phyloP scores from a whole-genome alignment of 2,329 filamentous ascomycete genomes.

The Tolypocladium nubicola region DNA sequence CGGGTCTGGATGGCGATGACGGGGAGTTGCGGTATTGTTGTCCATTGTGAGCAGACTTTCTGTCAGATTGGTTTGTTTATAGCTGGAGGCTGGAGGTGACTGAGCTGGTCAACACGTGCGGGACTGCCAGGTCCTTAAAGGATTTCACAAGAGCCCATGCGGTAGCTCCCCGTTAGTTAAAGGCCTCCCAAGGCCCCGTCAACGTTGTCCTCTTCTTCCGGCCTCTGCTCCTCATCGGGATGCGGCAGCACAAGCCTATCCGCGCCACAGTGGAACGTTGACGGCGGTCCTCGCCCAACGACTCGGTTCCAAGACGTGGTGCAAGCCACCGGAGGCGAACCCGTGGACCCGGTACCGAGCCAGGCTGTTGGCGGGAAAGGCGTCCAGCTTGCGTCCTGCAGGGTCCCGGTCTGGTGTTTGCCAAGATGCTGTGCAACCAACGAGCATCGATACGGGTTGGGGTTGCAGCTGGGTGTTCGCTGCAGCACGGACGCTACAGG shows the following conservation, averaged over 20 bases:
- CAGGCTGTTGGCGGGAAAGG: not conserved
- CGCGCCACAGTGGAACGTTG: not conserved
- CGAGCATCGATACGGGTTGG: not conserved
- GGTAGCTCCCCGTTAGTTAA: not conserved
- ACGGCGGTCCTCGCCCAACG: not conserved
- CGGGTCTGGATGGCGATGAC: not conserved
- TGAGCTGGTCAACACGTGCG: not conserved
- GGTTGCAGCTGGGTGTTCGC: not conserved
- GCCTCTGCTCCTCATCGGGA: not conserved
- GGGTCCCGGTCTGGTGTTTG: not conserved
- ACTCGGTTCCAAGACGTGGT: not conserved
- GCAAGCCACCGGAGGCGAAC: not conserved
- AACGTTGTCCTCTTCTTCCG: no score
- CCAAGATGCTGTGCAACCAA: not conserved
- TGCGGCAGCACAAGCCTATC: not conserved
- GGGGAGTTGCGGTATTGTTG: not conserved
- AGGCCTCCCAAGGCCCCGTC: not conserved
- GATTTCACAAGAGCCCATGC: no score
- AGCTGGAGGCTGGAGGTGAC: not conserved
- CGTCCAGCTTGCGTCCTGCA: not conserved
- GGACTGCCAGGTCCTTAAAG: not conserved
- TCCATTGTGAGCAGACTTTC: not conserved
- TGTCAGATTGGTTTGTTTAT: no score
- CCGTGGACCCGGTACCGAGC: not conserved
- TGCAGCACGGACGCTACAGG: not conserved